These are phyloP conservation scores for Pyrenula aspistea DNA, from an alignment of 495 filamentous ascomycete genomes.

Conservation along the genomic window DNA sequence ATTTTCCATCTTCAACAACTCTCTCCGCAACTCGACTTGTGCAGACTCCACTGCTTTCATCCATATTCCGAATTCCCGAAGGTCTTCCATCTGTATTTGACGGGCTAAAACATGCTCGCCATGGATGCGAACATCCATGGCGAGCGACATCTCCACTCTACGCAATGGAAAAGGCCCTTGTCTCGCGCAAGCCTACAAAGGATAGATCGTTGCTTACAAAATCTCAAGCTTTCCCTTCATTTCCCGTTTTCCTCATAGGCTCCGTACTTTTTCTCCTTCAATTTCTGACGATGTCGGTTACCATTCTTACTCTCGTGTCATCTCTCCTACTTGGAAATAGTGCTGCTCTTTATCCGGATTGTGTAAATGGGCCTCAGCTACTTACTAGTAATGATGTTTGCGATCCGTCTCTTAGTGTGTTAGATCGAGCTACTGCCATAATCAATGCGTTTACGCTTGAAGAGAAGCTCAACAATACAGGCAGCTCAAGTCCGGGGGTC, in stretches of 20 bases:
- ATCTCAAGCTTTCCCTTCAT: no score
- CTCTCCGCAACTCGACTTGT: neutral
- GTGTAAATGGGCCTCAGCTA: neutral
- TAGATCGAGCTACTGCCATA: conserved; percentile 32
- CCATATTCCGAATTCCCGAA: neutral
- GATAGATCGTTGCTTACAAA: no score
- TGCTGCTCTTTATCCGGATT: neutral
- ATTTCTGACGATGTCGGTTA: no score
- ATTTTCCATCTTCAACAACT: neutral
- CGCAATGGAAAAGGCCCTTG: no score
- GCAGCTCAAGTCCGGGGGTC: conserved; percentile 40
- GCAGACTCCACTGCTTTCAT: neutral
- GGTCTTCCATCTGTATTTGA: no score
- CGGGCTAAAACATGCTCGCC: no score
- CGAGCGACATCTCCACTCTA: no score
- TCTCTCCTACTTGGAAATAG: neutral
- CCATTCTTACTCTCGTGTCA: neutral
- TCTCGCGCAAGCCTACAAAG: no score
- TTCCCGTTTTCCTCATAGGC: no score
- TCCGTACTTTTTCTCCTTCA: no score
- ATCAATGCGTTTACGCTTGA: conserved; percentile 33
- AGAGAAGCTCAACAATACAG: conserved; percentile 47
- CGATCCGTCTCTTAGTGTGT: conserved; percentile 27
- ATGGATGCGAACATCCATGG: no score
- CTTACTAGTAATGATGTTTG: conserved; percentile 26